These are phyloP conservation scores for Diddensiella caesifluorescens DNA, from an alignment of 805 yeast species.

Conservation along the genomic window DNA sequence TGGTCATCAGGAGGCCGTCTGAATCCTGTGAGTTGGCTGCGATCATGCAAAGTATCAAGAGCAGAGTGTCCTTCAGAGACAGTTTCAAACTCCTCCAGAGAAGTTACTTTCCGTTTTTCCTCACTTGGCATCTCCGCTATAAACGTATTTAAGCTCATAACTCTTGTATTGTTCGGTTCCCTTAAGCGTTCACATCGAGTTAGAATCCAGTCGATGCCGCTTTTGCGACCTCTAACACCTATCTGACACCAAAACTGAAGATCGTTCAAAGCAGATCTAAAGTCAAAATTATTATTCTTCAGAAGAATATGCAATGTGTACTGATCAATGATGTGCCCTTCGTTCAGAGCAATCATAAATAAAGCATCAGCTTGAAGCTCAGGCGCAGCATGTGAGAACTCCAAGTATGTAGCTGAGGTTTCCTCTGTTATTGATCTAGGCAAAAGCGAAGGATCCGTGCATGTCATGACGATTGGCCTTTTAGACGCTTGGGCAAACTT, in stretches of 20 bases:
- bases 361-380: slow-evolving; percentile 25
- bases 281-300: slow-evolving; percentile 23
- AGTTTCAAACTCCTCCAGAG: slow-evolving; percentile 4
- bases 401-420: slow-evolving; percentile 33
- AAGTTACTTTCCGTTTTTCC: background rate
- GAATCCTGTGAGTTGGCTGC: background rate
- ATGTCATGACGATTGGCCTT: slow-evolving; percentile 67
- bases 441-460: slow-evolving; percentile 29
- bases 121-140: slow-evolving; percentile 4
- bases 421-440: slow-evolving; percentile 38
- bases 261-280: slow-evolving; percentile 26
- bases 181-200: slow-evolving; percentile 17
- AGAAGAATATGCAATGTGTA: slow-evolving; percentile 20
- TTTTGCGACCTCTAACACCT: slow-evolving; percentile 31
- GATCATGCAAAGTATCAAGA: slow-evolving; percentile 8
- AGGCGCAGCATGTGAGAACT: slow-evolving; percentile 23
- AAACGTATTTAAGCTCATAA: slow-evolving; percentile 24
- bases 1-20: slow-evolving; percentile 2
- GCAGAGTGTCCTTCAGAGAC: slow-evolving; percentile 5
- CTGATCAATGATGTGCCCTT: slow-evolving; percentile 31
- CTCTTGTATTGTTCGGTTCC: slow-evolving; percentile 10
- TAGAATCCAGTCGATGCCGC: slow-evolving; percentile 32
- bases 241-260: slow-evolving; percentile 35
- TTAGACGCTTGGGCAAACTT: slow-evolving; percentile 56
- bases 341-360: slow-evolving; percentile 32